These are phyloP conservation scores for Monosporascus sp. DNA, from an alignment of 2,329 filamentous ascomycete genomes.

Conservation along the genomic window DNA sequence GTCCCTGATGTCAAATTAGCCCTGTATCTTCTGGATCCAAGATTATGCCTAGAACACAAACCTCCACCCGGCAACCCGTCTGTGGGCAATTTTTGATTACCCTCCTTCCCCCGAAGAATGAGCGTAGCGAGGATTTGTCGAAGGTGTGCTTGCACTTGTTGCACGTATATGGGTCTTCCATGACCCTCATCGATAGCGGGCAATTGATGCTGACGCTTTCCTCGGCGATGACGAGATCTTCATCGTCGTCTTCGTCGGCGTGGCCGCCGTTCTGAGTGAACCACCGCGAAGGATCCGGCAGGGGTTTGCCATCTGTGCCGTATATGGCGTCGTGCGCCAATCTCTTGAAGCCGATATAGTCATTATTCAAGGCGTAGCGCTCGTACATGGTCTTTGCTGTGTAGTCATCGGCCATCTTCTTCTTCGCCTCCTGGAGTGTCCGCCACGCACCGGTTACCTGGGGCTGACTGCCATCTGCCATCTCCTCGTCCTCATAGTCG, in stretches of 20 bases:
- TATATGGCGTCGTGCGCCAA: slow-evolving; percentile 50
- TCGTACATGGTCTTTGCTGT: slow-evolving; percentile 34
- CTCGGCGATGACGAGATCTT: slow-evolving; percentile 63
- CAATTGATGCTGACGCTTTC: slow-evolving; percentile 63
- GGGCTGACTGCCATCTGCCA: slow-evolving; percentile 17
- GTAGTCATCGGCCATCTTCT: slow-evolving; percentile 38
- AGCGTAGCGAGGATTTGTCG: slow-evolving; percentile 58
- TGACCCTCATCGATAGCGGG: slow-evolving; percentile 59
- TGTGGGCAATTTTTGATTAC: slow-evolving; percentile 54
- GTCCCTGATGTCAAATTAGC: slow-evolving; percentile 30
- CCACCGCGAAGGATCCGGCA: slow-evolving; percentile 51
- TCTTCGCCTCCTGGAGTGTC: slow-evolving; percentile 31
- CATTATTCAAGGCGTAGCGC: slow-evolving; percentile 52
- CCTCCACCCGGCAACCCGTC: slow-evolving; percentile 56
- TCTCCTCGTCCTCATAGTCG: slow-evolving; percentile 22
- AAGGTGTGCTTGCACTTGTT: slow-evolving; percentile 67
- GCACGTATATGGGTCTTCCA: slow-evolving; percentile 63
- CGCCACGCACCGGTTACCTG: slow-evolving; percentile 24
- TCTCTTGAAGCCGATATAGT: slow-evolving; percentile 55
- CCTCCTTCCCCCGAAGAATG: slow-evolving; percentile 37
- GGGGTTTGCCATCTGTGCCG: slow-evolving; percentile 41
- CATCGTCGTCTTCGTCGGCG: slow-evolving; percentile 46
- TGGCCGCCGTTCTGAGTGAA: slow-evolving; percentile 40
- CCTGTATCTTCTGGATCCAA: slow-evolving; percentile 1
- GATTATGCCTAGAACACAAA: slow-evolving; percentile 5